These are phyloP conservation scores for Tylopilus vinaceipallidus DNA, from an alignment of 768 basidiomycete species.

Conservation along the genomic window DNA sequence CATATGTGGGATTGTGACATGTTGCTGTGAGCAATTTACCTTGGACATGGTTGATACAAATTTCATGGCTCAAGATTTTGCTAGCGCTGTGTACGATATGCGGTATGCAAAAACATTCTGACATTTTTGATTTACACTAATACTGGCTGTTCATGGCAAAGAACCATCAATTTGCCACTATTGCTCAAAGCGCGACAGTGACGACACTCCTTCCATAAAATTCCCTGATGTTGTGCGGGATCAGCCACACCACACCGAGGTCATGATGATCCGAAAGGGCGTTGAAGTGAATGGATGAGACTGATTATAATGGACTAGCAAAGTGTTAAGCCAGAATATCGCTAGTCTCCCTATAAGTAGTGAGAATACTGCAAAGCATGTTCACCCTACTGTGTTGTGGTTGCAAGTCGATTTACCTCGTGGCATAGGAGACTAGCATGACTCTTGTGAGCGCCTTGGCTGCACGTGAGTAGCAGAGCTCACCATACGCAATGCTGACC, in stretches of 20 bases:
- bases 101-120: slow-evolving; percentile 6
- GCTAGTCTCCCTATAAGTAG: not conserved
- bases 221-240: slow-evolving; percentile 12
- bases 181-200: slow-evolving; percentile 12
- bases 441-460: too few relatives aligned
- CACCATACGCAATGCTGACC: not conserved
- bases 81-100: slow-evolving; percentile 14
- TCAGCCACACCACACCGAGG: slow-evolving; percentile 11
- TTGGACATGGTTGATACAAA: not conserved
- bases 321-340: slow-evolving; percentile 14
- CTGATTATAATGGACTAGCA: slow-evolving; percentile 14
- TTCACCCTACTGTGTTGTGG: not conserved
- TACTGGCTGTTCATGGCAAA: not conserved
- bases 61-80: not conserved
- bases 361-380: not conserved
- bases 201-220: not conserved
- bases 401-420: not conserved
- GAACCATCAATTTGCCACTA: slow-evolving; percentile 14
- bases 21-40: slow-evolving; percentile 17
- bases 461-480: too few relatives aligned
- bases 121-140: not conserved
- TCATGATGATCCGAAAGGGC: slow-evolving; percentile 15
- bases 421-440: not conserved
- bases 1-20: slow-evolving; percentile 18
- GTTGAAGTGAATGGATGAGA: slow-evolving; percentile 10